These are phyloP conservation scores for Jatropha podagrica DNA, from an alignment of 441 rosid genomes.

Conservation along the genomic window DNA sequence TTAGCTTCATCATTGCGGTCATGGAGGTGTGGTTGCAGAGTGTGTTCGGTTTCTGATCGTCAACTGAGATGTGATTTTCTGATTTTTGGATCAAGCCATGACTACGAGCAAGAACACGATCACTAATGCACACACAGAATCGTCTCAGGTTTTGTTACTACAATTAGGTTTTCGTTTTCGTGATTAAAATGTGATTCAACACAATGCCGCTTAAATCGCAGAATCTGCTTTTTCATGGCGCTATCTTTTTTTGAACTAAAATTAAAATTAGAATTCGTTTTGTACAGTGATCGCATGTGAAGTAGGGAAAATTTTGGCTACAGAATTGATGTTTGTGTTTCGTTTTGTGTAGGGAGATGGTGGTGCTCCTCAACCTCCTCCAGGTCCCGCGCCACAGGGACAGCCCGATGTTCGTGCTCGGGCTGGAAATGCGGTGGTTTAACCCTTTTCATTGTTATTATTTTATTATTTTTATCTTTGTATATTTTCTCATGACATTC, in stretches of 20 bases:
- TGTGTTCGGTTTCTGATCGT: slow-evolving; percentile 7
- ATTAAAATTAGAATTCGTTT: not conserved
- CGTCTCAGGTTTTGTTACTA: slow-evolving; percentile 27
- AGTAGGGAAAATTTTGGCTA: not conserved
- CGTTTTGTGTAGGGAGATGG: slow-evolving; percentile 40
- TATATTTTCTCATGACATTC: not conserved
- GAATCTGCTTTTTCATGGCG: not conserved
- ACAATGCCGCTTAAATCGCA: not conserved
- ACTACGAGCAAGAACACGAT: slow-evolving; percentile 31
- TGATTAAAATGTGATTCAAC: not conserved
- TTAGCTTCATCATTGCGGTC: not conserved
- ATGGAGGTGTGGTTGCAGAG: not conserved
- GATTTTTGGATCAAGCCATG: slow-evolving; percentile 31
- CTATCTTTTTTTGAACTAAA: not conserved
- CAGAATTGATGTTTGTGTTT: not conserved
- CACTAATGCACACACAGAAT: slow-evolving; percentile 26
- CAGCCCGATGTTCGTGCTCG: slow-evolving; percentile 40
- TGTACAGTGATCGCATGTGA: not conserved
- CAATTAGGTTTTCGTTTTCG: not conserved
- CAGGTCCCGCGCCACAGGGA: slow-evolving; percentile 26
- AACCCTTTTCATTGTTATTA: not conserved
- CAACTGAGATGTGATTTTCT: slow-evolving; percentile 12
- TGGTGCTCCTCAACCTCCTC: slow-evolving; percentile 31
- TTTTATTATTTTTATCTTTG: not conserved
- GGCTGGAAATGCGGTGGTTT: slow-evolving; percentile 42